Base-by-base conservation (phyloP, 1,284 basidiomycete species). In the Ustilago bromivora region DNA sequence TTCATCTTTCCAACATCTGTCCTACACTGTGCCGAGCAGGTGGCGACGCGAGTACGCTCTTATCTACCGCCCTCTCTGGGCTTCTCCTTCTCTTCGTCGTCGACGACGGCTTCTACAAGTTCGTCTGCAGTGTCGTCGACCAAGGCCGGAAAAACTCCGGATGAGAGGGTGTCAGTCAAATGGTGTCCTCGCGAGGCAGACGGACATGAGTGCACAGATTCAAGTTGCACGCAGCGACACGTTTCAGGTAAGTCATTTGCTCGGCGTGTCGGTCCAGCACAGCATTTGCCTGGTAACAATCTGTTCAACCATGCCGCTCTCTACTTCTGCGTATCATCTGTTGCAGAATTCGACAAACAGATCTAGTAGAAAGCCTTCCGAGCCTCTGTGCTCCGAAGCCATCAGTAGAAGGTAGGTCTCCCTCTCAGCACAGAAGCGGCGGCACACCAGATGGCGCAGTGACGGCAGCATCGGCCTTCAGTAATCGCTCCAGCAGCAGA, bases 141-240 rank as follows among this genome's bases (percentile, higher is more conserved):
- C 5, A 28, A 54, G 13, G 38, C 13, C 23, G 58, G 32, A 5
- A 55, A 19, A 9, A 32, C 49, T 32, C 31, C 49, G 7, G 28
- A 51, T 17, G 65, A 64, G 40, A 57, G 71, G 55, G 41, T 49
- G 41, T 60, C 61, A 31, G 55, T 73, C 15, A 65, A 67, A 15
- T 73, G 71, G 71, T 73, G 71, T 61, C 52, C 71, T 3, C 61
- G 66, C 32, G 66, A 73, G 28, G 71, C 71, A n/a, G 65, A 65
- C 34, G 71, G 71, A 12, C 46, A 46, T 11, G 41, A 61, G 1
- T 73, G 71, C 31, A 28, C 41, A 19, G 65, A 68, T 43, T 10
- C 19, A 0, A 31, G 46, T 10, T 73, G 71, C 41, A 35, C 54
- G 28, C 71, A 73, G 46, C 57, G 65, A 1, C 71, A 73, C 32